Evolutionary conservation across 2,329 filamentous ascomycete genomes (phyloP).

Genomic region (Phoma sp.): DNA sequence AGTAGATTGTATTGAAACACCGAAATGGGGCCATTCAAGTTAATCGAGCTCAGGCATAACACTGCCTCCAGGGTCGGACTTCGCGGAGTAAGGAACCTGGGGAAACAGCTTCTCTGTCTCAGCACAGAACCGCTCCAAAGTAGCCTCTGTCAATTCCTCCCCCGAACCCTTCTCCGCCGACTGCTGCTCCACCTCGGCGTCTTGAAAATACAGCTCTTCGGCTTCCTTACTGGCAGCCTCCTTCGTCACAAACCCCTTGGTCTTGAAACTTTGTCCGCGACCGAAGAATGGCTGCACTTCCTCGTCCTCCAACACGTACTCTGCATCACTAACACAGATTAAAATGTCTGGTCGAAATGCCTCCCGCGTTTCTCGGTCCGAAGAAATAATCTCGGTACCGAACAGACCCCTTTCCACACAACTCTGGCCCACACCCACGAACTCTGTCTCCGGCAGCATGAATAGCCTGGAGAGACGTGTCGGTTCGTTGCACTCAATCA

Average conservation of each 20-base stretch:
- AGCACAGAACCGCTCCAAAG: background rate
- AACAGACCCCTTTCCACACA: slow-evolving; percentile 22
- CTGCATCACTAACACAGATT: slow-evolving; percentile 3
- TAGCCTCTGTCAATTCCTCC: slow-evolving; percentile 16
- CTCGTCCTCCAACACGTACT: background rate
- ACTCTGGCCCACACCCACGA: slow-evolving; percentile 18
- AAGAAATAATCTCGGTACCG: slow-evolving; percentile 14
- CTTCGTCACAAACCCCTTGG: background rate
- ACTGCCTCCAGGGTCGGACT: slow-evolving; percentile 5
- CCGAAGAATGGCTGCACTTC: background rate
- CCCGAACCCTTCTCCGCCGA: background rate
- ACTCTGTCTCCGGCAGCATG: slow-evolving; percentile 23
- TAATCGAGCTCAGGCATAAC: background rate
- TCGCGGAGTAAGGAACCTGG: background rate
- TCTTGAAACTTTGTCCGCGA: background rate
- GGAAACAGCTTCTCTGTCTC: background rate
- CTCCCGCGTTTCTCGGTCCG: slow-evolving; percentile 18
- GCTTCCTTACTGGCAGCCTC: background rate
- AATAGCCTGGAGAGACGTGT: slow-evolving; percentile 21
- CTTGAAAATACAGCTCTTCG: background rate
- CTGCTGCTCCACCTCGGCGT: slow-evolving; percentile 5
- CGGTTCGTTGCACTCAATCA: slow-evolving; percentile 18
- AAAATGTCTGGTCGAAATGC: slow-evolving; percentile 11
- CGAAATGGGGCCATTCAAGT: too few species aligned
- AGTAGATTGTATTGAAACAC: too few species aligned